A percentile compares a stretch with the other conserved stretches of the same genome.
Conservation (phyloP, 805 yeast genomes). For the Hanseniaspora jakobsenii region DNA sequence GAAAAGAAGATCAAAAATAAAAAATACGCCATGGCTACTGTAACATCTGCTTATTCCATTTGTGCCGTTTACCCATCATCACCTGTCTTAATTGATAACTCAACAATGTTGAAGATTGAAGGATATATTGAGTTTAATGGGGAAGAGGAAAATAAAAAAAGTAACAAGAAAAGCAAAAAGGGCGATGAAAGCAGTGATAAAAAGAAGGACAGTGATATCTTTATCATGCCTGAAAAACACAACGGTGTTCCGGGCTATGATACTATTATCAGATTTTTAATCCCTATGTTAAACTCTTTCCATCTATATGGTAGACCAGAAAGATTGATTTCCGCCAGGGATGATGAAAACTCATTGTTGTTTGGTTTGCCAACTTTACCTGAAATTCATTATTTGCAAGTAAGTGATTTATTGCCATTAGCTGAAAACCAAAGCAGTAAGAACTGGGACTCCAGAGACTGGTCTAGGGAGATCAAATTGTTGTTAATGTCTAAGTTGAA, state of each 20-base stretch:
- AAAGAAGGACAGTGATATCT: constrained; percentile 26
- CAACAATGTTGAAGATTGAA: constrained; percentile 80
- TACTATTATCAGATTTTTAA: constrained; percentile 55
- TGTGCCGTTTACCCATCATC: constrained; percentile 91
- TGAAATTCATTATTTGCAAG: constrained; percentile 47
- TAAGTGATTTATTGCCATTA: constrained; percentile 44
- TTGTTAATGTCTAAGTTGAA: constrained; percentile 41
- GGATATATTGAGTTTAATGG: constrained; percentile 58
- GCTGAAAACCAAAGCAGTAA: constrained; percentile 28
- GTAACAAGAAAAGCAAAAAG: constrained; percentile 10
- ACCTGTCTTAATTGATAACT: constrained; percentile 64
- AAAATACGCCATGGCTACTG: constrained; percentile 63
- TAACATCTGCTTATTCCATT: constrained; percentile 55
- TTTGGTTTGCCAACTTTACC: constrained; percentile 71
- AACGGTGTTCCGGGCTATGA: constrained; percentile 62
- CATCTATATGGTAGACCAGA: constrained; percentile 64
- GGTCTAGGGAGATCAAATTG: constrained; percentile 48
- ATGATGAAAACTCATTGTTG: constrained; percentile 42
- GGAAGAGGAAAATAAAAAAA: constrained; percentile 41
- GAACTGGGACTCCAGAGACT: constrained; percentile 48
- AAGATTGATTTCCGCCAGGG: constrained; percentile 46
- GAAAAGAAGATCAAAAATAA: constrained; percentile 58
- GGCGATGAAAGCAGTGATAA: neutral
- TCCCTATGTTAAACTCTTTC: constrained; percentile 61
- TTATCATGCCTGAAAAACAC: constrained; percentile 59